Evolutionary conservation across 805 yeast genomes (phyloP).

Genomic region (Clavispora vitiphila): DNA sequence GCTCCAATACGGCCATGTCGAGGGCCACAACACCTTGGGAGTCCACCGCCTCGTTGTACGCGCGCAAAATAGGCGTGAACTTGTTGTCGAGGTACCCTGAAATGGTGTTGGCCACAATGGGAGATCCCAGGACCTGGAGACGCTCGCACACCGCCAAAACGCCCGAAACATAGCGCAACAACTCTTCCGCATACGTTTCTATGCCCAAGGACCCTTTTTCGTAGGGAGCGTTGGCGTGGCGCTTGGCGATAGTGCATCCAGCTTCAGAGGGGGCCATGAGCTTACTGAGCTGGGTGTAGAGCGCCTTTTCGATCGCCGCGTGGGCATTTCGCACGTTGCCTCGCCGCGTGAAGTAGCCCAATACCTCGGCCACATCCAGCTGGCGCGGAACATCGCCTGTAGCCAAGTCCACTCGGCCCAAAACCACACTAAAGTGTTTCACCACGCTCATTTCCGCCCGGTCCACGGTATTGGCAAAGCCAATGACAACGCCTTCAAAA

Average conservation of each 20-base stretch:
- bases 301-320: conserved; percentile 12
- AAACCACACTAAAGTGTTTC: conserved; percentile 36
- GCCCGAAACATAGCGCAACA: conserved; percentile 39
- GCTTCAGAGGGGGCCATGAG: conserved; percentile 33
- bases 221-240: conserved; percentile 40
- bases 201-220: conserved; percentile 62
- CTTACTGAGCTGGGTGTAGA: conserved; percentile 5
- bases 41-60: conserved; percentile 7
- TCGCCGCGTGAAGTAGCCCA: conserved; percentile 9
- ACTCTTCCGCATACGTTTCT: conserved; percentile 46
- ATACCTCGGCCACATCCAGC: conserved; percentile 8
- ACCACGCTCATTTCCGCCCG: conserved; percentile 54
- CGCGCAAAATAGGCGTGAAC: conserved; percentile 6
- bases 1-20: conserved; percentile 29
- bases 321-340: conserved; percentile 9
- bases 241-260: conserved; percentile 38
- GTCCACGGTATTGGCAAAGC: conserved; percentile 50
- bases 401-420: conserved; percentile 6
- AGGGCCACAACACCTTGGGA: conserved; percentile 12
- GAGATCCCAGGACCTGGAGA: conserved; percentile 8
- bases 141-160: conserved; percentile 8
- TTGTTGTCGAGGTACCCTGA: conserved; percentile 11
- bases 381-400: conserved; percentile 5
- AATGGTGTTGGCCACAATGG: conserved; percentile 11
- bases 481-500: conserved; percentile 64